Percentiles rank a stretch among this genome's conserved stretches.
Conservation (phyloP, 257 asterid species). For the Lithospermum erythrorhizon region DNA sequence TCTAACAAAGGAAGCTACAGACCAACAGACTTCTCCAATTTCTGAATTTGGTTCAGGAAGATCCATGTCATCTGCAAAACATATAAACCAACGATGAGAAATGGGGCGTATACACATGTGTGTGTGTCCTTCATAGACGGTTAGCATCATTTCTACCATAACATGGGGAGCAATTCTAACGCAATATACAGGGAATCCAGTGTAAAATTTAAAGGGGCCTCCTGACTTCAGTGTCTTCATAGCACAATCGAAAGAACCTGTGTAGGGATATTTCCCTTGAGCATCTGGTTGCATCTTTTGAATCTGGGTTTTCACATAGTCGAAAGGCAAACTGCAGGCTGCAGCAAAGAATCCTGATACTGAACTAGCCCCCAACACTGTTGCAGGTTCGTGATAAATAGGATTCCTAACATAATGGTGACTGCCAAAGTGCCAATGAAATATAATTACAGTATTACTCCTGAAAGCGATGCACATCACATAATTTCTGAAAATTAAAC, state of each 20-base stretch:
- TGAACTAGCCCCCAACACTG: constrained; percentile 44
- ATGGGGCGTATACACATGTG: background rate
- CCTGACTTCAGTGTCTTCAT: constrained; percentile 53
- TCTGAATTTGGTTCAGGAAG: constrained; percentile 8
- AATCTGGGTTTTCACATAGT: constrained; percentile 70
- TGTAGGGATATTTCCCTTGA: constrained; percentile 55
- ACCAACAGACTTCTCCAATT: constrained; percentile 2
- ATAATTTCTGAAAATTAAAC: no score
- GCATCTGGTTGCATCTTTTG: constrained; percentile 83
- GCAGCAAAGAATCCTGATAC: constrained; percentile 73
- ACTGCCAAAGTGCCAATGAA: background rate
- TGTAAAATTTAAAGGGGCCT: constrained; percentile 64
- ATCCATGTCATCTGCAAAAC: constrained; percentile 6
- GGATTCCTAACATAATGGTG: background rate
- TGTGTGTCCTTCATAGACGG: background rate
- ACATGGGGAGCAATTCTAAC: constrained; percentile 80
- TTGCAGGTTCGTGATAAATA: background rate
- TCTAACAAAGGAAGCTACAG: background rate
- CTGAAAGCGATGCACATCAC: no score
- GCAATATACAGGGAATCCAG: constrained; percentile 81
- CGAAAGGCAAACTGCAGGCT: constrained; percentile 74
- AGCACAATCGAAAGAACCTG: constrained; percentile 64
- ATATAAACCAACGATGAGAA: background rate
- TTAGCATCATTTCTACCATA: constrained; percentile 37
- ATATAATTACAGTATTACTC: background rate